These are phyloP conservation scores for Phytophthora fragariaefolia DNA, from an alignment of 352 stramenopile species.

Conservation along the genomic window DNA sequence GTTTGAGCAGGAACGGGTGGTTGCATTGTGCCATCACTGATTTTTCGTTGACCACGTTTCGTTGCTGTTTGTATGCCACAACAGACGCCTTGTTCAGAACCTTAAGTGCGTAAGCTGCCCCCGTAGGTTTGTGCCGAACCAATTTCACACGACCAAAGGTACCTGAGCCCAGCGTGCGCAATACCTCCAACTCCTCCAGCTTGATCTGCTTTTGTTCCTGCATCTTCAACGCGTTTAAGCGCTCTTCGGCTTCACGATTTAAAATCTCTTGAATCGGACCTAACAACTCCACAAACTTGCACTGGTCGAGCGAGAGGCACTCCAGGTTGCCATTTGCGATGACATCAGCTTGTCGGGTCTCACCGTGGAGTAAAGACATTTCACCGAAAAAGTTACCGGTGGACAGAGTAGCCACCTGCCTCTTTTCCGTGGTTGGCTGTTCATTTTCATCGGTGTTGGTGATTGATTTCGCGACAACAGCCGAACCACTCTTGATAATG, in stretches of 20 bases:
- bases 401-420: slow-evolving; percentile 64
- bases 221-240: slow-evolving; percentile 43
- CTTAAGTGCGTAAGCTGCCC: slow-evolving; percentile 93
- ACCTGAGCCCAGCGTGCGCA: slow-evolving; percentile 92
- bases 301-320: slow-evolving; percentile 89
- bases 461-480: slow-evolving; percentile 55
- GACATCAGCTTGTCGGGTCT: slow-evolving; percentile 70
- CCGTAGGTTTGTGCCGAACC: slow-evolving; percentile 80
- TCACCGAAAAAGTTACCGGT: slow-evolving; percentile 72
- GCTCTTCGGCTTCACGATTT: slow-evolving; percentile 70
- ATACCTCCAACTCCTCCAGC: slow-evolving; percentile 80
- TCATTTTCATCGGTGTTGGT: slow-evolving; percentile 39
- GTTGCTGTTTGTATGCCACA: slow-evolving; percentile 95
- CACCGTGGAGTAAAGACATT: slow-evolving; percentile 72
- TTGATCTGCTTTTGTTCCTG: slow-evolving; percentile 47
- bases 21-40: slow-evolving; percentile 94
- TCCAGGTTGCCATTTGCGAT: slow-evolving; percentile 79
- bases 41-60: slow-evolving; percentile 98
- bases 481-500: slow-evolving; percentile 81
- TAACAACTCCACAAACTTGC: slow-evolving; percentile 88
- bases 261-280: slow-evolving; percentile 77
- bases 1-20: slow-evolving; percentile 97
- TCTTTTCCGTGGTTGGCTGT: slow-evolving; percentile 20
- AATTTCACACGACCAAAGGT: slow-evolving; percentile 97
- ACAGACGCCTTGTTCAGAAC: slow-evolving; percentile 95